These are phyloP conservation scores for Solanum clarkiae DNA, from an alignment of 257 asterid genomes.

Conservation along the genomic window DNA sequence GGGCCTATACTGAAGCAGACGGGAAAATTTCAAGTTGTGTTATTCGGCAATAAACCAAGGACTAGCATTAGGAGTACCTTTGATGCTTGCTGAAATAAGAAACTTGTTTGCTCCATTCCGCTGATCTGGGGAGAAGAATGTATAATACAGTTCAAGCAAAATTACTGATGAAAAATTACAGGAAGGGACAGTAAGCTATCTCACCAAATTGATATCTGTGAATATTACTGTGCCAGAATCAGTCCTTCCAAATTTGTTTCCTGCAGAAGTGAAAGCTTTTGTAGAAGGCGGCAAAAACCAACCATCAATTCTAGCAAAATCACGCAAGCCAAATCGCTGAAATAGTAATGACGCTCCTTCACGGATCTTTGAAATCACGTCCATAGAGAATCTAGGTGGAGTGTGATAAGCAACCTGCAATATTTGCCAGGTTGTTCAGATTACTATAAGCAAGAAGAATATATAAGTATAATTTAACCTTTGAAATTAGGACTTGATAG, in stretches of 20 bases:
- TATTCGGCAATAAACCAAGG: background rate
- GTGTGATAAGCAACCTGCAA: conserved; percentile 77
- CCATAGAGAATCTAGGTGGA: conserved; percentile 81
- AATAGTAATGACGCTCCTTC: conserved; percentile 76
- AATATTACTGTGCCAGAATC: conserved; percentile 56
- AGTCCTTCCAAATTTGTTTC: conserved; percentile 51
- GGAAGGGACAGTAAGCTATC: conserved; percentile 8
- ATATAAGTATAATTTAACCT: background rate
- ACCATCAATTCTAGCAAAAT: conserved; percentile 92
- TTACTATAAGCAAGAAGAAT: background rate
- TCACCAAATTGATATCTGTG: conserved; percentile 84
- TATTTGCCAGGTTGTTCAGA: background rate
- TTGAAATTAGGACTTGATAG: background rate
- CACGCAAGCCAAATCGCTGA: conserved; percentile 66
- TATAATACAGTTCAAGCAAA: conserved; percentile 1
- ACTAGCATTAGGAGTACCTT: conserved; percentile 35
- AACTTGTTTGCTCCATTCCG: conserved; percentile 95
- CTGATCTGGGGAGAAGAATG: conserved; percentile 45
- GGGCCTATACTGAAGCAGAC: background rate
- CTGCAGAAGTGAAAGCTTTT: conserved; percentile 32
- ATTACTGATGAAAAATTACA: background rate
- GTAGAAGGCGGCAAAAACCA: conserved; percentile 68
- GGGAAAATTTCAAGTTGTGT: background rate
- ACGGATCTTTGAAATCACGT: conserved; percentile 46
- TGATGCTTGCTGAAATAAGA: conserved; percentile 86